phyloP scores from a whole-genome alignment of 2,329 filamentous ascomycete genomes.

The Paraconiothyrium sp. region DNA sequence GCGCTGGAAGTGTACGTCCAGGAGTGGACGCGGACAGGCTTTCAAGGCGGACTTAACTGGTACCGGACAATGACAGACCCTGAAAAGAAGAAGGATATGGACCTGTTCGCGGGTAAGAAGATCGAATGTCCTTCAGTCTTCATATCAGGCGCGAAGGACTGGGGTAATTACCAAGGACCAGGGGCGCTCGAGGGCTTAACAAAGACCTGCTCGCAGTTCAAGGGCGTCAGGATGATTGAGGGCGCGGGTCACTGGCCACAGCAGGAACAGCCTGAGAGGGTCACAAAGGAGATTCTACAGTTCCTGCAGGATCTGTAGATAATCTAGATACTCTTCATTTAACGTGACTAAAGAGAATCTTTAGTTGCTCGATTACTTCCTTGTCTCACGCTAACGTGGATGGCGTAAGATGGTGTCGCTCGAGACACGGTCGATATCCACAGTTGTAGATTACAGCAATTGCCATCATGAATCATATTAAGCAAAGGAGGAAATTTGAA shows the following conservation, averaged over 20 bases:
- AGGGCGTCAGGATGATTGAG: constrained; percentile 63
- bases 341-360: not conserved
- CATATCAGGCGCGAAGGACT: constrained; percentile 70
- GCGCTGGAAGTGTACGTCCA: constrained; percentile 68
- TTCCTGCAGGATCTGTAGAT: constrained; percentile 47
- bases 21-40: constrained; percentile 70
- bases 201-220: constrained; percentile 63
- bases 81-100: constrained; percentile 60
- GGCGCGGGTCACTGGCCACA: constrained; percentile 76
- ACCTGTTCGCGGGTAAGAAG: constrained; percentile 67
- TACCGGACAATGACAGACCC: constrained; percentile 69
- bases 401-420: too few relatives aligned
- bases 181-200: constrained; percentile 68
- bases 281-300: constrained; percentile 58
- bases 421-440: too few relatives aligned
- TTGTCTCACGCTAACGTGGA: too few relatives aligned
- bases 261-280: constrained; percentile 69
- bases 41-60: constrained; percentile 74
- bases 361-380: not conserved
- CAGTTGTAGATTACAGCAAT: too few relatives aligned
- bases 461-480: too few relatives aligned
- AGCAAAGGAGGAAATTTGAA: too few relatives aligned
- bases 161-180: constrained; percentile 74
- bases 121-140: constrained; percentile 70
- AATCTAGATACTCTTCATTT: not conserved